Evolutionary conservation across 305 asterid genomes (phyloP), one percentile per base, ranked within the genome.

Genomic region (Fraxinus sp.): DNA sequence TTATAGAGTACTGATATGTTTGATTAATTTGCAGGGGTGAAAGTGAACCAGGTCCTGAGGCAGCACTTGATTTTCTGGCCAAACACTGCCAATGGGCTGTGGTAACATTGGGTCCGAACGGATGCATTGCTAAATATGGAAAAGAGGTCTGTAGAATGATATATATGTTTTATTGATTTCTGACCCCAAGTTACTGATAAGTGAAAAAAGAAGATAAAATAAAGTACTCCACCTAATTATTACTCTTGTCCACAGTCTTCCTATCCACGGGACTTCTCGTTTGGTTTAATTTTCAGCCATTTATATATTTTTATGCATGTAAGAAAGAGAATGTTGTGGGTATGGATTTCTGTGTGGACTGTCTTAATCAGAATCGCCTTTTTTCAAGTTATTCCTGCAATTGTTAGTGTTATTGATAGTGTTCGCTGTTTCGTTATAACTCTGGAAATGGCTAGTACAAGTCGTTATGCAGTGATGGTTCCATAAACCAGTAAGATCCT

Each of bases 41-140:
- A 87, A 89, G 87, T 71, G 83, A 83, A 41, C 85, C 85, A 76
- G 88, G 86, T 86, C 91, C 94, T 1, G 96, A 90, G 83, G 88
- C 91, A 3, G 98, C 98, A 62, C 93, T 96, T 71, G 96, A 92
- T 20, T 95, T 90, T 78, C 77, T 96, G 79, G 91, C 95, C 24
- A 87, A 91, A 84, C 90, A 92, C 87, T 94, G 99, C 85, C 88
- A 81, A 83, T 96, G 98, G 98, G 96, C 99, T 64, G 98, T 96
- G 66, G 97, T 96, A 78, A 96, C 98, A 71, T 84, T 94, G 82
- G 98, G 95, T 13, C 77, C 94, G 41, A 96, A 89, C 75, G 99
- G 99, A 46, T 91, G 99, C 94, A 91, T 96, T 39, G 98, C 98
- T 13, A 93, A 91, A 87, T 91, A 90, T 30, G 90, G 92, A 77